phyloP scores from a whole-genome alignment of 768 basidiomycete genomes.

The Trametes cinnabarina region DNA sequence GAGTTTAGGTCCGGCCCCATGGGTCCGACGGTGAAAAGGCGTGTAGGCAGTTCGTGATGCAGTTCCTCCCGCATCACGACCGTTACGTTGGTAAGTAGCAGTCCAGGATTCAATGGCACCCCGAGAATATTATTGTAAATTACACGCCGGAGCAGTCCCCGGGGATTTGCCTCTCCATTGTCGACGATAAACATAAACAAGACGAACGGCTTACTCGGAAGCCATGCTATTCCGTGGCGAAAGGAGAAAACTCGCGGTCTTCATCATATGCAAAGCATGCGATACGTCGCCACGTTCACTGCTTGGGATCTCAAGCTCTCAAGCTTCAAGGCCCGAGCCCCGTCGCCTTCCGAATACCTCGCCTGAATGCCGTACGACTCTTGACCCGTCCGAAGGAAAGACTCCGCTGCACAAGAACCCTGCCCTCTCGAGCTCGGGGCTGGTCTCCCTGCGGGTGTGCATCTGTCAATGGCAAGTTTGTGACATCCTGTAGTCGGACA shows the following conservation, averaged over 20 bases:
- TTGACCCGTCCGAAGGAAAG: not conserved
- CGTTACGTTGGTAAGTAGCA: slow-evolving; percentile 14
- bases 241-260: not conserved
- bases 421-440: not conserved
- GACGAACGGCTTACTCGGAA: too few relatives aligned
- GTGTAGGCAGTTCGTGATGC: not conserved
- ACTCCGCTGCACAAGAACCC: not conserved
- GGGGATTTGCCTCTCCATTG: not conserved
- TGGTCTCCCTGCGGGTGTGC: not conserved
- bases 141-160: not conserved
- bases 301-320: not conserved
- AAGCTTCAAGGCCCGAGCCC: not conserved
- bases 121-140: not conserved
- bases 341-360: slow-evolving; percentile 1
- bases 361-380: not conserved
- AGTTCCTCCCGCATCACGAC: slow-evolving; percentile 1
- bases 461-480: slow-evolving; percentile 7
- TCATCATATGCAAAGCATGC: slow-evolving; percentile 1
- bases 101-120: not conserved
- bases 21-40: not conserved
- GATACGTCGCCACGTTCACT: not conserved
- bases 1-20: not conserved
- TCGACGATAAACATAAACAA: not conserved
- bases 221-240: not conserved
- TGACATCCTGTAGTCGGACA: not conserved